Conservation (phyloP, 1,284 basidiomycete species). For the Erythrobasidium hasegawianum region DNA sequence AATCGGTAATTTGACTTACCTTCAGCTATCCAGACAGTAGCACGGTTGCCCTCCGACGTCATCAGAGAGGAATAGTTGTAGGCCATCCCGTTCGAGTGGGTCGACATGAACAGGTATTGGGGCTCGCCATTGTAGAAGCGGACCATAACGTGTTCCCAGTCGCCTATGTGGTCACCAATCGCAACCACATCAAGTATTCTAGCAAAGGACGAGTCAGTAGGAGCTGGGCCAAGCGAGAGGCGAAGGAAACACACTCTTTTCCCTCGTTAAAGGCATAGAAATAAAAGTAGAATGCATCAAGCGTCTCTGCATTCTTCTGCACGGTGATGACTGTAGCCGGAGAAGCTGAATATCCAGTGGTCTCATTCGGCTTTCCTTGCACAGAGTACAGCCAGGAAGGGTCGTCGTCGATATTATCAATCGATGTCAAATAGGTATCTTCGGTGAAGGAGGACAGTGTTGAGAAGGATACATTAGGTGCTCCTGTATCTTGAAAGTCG, state of each 20-base stretch:
- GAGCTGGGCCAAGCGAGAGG: too few species aligned
- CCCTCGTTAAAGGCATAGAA: constrained; percentile 31
- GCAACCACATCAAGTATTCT: constrained; percentile 12
- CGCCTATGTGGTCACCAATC: constrained; percentile 28
- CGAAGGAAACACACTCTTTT: constrained; percentile 20
- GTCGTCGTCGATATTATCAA: constrained; percentile 3
- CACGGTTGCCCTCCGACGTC: background rate
- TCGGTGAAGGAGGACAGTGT: constrained; percentile 1
- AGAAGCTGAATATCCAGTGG: constrained; percentile 5
- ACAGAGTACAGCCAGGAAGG: constrained; percentile 29
- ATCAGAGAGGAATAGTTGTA: constrained; percentile 6
- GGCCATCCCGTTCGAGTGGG: constrained; percentile 13
- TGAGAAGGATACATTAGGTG: background rate
- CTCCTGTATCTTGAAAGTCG: background rate
- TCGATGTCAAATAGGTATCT: constrained; percentile 18
- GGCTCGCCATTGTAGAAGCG: constrained; percentile 22
- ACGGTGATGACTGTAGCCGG: constrained; percentile 21
- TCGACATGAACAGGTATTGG: constrained; percentile 11
- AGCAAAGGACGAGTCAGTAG: too few species aligned
- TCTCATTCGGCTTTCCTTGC: constrained; percentile 12
- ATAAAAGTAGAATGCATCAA: constrained; percentile 32
- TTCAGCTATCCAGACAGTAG: constrained; percentile 8
- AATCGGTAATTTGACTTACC: too few species aligned
- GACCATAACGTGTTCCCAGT: constrained; percentile 33
- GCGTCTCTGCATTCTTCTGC: constrained; percentile 11